These are phyloP conservation scores for Ormosia semicastrata DNA, from an alignment of 306 rosid genomes.

Conservation along the genomic window DNA sequence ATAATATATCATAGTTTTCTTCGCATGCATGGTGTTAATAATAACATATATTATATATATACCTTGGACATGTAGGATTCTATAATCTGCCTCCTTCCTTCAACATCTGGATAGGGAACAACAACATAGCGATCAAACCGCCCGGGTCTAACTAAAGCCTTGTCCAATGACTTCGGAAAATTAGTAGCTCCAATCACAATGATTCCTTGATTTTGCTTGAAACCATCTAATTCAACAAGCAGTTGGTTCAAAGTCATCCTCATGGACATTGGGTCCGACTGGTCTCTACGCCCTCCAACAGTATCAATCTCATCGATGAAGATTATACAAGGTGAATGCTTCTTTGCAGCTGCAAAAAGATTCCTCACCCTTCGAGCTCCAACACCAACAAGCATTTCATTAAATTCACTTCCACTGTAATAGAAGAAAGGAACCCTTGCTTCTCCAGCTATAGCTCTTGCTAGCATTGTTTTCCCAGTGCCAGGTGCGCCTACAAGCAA, in stretches of 20 bases:
- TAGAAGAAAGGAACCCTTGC: constrained; percentile 95
- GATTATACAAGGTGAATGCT: constrained; percentile 83
- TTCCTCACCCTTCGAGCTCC: constrained; percentile 92
- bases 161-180: constrained; percentile 80
- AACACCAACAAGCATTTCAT: constrained; percentile 93
- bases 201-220: constrained; percentile 92
- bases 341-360: constrained; percentile 92
- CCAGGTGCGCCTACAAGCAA: constrained; percentile 97
- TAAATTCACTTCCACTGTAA: constrained; percentile 94
- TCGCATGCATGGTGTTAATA: too few species aligned
- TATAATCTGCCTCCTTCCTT: constrained; percentile 91
- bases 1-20: background rate
- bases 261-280: constrained; percentile 73
- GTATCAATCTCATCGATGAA: constrained; percentile 97
- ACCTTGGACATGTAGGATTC: constrained; percentile 91
- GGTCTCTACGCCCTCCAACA: constrained; percentile 78
- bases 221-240: constrained; percentile 91
- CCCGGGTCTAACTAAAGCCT: constrained; percentile 94
- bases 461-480: constrained; percentile 96
- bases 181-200: constrained; percentile 96
- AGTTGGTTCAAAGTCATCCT: constrained; percentile 91
- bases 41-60: background rate
- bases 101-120: constrained; percentile 95
- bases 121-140: constrained; percentile 85
- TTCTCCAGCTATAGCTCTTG: constrained; percentile 96